phyloP scores from a whole-genome alignment of 768 basidiomycete genomes.

The Pleurotus sapidus region DNA sequence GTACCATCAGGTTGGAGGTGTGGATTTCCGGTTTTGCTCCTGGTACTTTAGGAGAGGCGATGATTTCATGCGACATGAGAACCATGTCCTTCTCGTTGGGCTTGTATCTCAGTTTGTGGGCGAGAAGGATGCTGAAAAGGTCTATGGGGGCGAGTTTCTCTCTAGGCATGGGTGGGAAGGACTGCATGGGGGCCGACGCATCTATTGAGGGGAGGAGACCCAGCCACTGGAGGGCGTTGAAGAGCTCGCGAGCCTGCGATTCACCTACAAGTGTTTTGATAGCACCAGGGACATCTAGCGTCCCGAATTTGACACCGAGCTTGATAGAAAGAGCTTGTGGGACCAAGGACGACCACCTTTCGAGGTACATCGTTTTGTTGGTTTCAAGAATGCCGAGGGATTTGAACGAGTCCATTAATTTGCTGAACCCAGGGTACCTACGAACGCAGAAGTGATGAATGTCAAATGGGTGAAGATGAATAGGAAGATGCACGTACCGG shows the following conservation, averaged over 20 bases:
- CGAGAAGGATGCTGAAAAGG: conserved; percentile 68
- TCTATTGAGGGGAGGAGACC: conserved; percentile 19
- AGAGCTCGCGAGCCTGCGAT: conserved; percentile 21
- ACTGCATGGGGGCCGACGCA: conserved; percentile 5
- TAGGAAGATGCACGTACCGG: conserved; percentile 37
- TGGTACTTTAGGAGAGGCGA: conserved; percentile 30
- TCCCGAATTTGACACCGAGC: conserved; percentile 8
- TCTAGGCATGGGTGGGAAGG: conserved; percentile 42
- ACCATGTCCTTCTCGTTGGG: conserved; percentile 83
- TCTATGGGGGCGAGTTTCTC: conserved; percentile 57
- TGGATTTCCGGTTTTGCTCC: conserved; percentile 45
- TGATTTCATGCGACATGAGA: conserved; percentile 81
- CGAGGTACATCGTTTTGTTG: conserved; percentile 28
- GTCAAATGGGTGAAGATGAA: not conserved
- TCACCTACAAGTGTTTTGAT: conserved; percentile 14
- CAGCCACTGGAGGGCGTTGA: conserved; percentile 53
- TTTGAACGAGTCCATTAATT: conserved; percentile 71
- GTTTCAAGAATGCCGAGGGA: conserved; percentile 64
- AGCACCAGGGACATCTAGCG: not conserved
- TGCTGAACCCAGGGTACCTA: conserved; percentile 84
- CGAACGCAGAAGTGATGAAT: not conserved
- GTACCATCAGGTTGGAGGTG: conserved; percentile 62
- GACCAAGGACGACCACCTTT: conserved; percentile 37
- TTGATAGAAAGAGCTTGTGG: conserved; percentile 21
- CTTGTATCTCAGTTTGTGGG: conserved; percentile 66